Conservation (phyloP, 1,284 basidiomycete genomes). For the Cryptococcus sp. region DNA sequence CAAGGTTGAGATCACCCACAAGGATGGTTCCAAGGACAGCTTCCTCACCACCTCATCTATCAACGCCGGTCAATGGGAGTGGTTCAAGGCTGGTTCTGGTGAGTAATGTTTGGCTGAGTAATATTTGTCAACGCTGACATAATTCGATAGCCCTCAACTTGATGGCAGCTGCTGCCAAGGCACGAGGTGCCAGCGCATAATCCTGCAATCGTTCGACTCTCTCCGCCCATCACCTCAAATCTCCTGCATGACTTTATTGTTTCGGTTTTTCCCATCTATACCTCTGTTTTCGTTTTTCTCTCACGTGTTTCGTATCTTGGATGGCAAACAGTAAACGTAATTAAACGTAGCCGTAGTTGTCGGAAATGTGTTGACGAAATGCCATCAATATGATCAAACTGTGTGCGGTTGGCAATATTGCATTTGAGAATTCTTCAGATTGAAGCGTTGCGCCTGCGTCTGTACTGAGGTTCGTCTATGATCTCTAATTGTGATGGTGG, state of each 20-base stretch:
- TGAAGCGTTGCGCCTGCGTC: no score
- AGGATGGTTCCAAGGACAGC: slow-evolving; percentile 70
- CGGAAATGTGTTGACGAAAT: slow-evolving; percentile 4
- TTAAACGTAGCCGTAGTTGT: no score
- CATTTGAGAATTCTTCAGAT: no score
- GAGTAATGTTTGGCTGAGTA: slow-evolving; percentile 4
- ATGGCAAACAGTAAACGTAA: not conserved
- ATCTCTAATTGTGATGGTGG: no score
- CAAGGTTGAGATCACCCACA: slow-evolving; percentile 75
- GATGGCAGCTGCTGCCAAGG: slow-evolving; percentile 47
- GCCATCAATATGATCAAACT: slow-evolving; percentile 5
- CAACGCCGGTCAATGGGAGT: slow-evolving; percentile 78
- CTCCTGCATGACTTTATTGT: slow-evolving; percentile 4
- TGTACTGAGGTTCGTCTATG: no score
- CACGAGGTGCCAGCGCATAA: slow-evolving; percentile 17
- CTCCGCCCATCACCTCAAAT: not conserved
- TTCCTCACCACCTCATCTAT: slow-evolving; percentile 54
- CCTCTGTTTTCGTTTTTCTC: slow-evolving; percentile 1
- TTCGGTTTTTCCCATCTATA: not conserved
- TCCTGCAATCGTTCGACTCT: not conserved
- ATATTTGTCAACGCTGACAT: not conserved
- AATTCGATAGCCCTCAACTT: slow-evolving; percentile 41
- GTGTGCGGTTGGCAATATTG: no score
- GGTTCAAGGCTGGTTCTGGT: slow-evolving; percentile 89
- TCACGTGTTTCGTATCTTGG: slow-evolving; percentile 1